Conservation (phyloP, 2,329 filamentous ascomycete genomes). For the Nemania abortiva region DNA sequence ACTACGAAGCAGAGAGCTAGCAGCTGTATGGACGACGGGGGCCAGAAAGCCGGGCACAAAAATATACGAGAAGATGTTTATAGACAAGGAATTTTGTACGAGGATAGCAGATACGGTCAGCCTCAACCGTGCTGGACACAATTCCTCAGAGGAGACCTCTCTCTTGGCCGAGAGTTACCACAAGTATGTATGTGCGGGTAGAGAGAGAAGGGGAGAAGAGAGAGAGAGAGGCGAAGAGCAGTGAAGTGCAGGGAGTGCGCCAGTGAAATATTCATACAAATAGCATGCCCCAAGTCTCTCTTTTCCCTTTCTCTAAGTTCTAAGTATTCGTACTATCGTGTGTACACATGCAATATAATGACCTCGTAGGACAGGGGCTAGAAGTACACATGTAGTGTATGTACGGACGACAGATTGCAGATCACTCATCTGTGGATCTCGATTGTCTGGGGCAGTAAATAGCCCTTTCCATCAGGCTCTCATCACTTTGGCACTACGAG, state of each 20-base stretch:
- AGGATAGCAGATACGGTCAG: constrained; percentile 38
- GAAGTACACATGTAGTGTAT: constrained; percentile 38
- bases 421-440: constrained; percentile 50
- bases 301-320: no score
- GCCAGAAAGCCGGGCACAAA: constrained; percentile 31
- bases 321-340: constrained; percentile 36
- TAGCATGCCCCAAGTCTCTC: constrained; percentile 43
- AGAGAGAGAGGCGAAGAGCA: constrained; percentile 32
- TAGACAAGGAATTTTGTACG: constrained; percentile 46
- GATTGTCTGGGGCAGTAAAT: constrained; percentile 44
- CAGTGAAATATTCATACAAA: constrained; percentile 40
- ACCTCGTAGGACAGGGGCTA: constrained; percentile 48
- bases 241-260: constrained; percentile 42
- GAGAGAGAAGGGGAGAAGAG: constrained; percentile 28
- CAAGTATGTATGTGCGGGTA: constrained; percentile 1
- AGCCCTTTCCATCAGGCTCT: constrained; percentile 14
- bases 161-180: constrained; percentile 35
- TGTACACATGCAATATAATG: constrained; percentile 45
- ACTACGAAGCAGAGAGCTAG: constrained; percentile 29
- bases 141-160: constrained; percentile 37
- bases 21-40: constrained; percentile 32
- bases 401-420: constrained; percentile 38
- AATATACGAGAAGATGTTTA: constrained; percentile 40
- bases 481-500: constrained; percentile 29
- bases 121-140: constrained; percentile 33